Evolutionary conservation across 345 rosid genomes (phyloP), one percentile per base, ranked within the genome.

Genomic region (Bruguiera parviflora): DNA sequence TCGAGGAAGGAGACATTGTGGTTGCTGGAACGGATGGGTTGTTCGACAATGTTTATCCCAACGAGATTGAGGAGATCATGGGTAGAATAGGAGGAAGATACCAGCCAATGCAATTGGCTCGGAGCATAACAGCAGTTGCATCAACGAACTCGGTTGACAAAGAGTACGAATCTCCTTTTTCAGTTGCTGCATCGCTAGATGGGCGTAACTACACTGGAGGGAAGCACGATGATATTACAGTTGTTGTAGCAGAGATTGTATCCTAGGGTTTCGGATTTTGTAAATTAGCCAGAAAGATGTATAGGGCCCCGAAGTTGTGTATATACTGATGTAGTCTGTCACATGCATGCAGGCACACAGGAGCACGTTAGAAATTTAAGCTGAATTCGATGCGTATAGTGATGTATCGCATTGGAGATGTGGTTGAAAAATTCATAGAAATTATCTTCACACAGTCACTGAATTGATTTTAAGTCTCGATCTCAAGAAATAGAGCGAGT

Each of bases 11-110:
- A 52, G 82, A 75, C 28, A 13, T 79, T 35, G 25, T 75, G 1
- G 74, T 79, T 22, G 74, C 67, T 1, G 82, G 79, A 0, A 64
- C 73, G 2, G 82, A 79, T 47, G 79, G 82, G 5, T 46, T 74
- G 63, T 8, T 79, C 0, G 82, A 79, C 52, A 74, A 79, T 24
- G 11, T 75, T 24, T 71, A 53, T 25, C 22, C 61, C 3, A n/a
- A 6, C 1, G 78, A 78, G 57, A 66, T 73, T 21, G 62, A 39
- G 57, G 37, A 28, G 19, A 67, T 74, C 20, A 29, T 78, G 43
- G 9, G 19, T 3, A 11, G 16, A 13, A 15, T 22, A 4, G 47
- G 24, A 31, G 66, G 49, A 19, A 20, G 22, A 4, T 11, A 5
- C 21, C 8, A 18, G 37, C 63, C 47, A 0, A 47, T 57, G 21